Evolutionary conservation across 2,329 filamentous ascomycete species (phyloP).

Genomic region (Colletotrichum cereale): DNA sequence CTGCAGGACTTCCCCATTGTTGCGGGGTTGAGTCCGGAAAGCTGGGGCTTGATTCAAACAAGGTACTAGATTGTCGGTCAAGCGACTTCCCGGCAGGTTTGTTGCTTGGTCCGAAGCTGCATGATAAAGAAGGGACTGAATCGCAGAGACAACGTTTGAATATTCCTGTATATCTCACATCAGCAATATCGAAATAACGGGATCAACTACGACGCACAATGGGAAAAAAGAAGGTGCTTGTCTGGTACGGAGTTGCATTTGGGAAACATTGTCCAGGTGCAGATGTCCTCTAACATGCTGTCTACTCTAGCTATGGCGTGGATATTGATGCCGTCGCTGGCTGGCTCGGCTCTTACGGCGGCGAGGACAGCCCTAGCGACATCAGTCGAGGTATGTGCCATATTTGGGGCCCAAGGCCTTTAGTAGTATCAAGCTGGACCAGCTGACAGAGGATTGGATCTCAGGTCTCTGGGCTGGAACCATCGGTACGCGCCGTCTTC

Average conservation of each 20-base stretch:
- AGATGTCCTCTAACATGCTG: background rate
- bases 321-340: slow-evolving; percentile 82
- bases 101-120: background rate
- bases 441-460: background rate
- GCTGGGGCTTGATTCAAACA: background rate
- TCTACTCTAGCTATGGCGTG: slow-evolving; percentile 68
- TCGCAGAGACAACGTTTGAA: background rate
- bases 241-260: slow-evolving; percentile 36
- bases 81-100: background rate
- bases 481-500: slow-evolving; percentile 71
- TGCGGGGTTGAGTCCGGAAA: background rate
- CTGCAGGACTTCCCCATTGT: background rate
- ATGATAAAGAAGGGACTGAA: background rate
- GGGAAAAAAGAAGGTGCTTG: slow-evolving; percentile 46
- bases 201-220: slow-evolving; percentile 17
- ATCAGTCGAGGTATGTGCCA: slow-evolving; percentile 71
- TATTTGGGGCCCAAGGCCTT: background rate
- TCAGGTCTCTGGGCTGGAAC: slow-evolving; percentile 76
- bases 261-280: background rate
- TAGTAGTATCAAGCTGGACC: background rate
- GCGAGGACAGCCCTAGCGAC: slow-evolving; percentile 78
- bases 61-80: background rate
- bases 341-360: slow-evolving; percentile 81
- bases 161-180: background rate
- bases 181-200: background rate